Percentiles rank a stretch among this genome's conserved stretches.
phyloP scores from a whole-genome alignment of 495 filamentous ascomycete genomes.

The Penicillium samsonianum region DNA sequence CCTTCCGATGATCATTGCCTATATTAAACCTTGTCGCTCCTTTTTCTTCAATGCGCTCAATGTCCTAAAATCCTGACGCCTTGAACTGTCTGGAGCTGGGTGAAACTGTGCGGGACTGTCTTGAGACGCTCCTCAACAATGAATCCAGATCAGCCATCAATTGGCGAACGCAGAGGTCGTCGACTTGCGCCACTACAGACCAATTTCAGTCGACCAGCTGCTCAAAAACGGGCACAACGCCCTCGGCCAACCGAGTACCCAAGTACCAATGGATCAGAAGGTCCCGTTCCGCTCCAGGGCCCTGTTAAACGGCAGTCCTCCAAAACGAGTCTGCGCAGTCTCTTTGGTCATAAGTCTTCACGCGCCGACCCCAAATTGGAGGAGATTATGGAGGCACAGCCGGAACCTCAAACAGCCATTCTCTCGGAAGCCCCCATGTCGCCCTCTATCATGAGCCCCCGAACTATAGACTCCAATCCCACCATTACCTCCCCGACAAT shows the following conservation, averaged over 20 bases:
- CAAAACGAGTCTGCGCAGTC: conserved; percentile 41
- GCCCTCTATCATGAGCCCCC: conserved; percentile 29
- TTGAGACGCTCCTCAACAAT: conserved; percentile 9
- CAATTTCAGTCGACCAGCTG: conserved; percentile 41
- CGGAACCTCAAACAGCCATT: conserved; percentile 17
- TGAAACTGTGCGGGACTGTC: not conserved
- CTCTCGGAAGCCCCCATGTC: conserved; percentile 27
- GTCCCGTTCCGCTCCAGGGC: conserved; percentile 38
- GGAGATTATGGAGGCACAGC: conserved; percentile 37
- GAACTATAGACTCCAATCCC: conserved; percentile 30
- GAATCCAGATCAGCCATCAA: conserved; percentile 28
- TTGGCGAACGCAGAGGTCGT: conserved; percentile 45
- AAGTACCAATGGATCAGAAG: conserved; percentile 29
- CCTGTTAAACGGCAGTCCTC: conserved; percentile 43
- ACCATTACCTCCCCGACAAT: conserved; percentile 35
- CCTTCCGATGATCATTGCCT: conserved; percentile 30
- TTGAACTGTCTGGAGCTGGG: not conserved
- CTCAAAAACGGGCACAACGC: conserved; percentile 34
- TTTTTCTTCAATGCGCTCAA: conserved; percentile 21
- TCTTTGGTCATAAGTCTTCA: conserved; percentile 42
- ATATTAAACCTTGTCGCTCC: conserved; percentile 17
- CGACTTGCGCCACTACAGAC: conserved; percentile 41
- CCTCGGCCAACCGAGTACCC: conserved; percentile 43
- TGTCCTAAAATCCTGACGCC: conserved; percentile 1
- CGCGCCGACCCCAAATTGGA: conserved; percentile 37